Evolutionary conservation across 306 rosid species (phyloP), one percentile per base, ranked within the genome.

Genomic region (Carpinus viminea): DNA sequence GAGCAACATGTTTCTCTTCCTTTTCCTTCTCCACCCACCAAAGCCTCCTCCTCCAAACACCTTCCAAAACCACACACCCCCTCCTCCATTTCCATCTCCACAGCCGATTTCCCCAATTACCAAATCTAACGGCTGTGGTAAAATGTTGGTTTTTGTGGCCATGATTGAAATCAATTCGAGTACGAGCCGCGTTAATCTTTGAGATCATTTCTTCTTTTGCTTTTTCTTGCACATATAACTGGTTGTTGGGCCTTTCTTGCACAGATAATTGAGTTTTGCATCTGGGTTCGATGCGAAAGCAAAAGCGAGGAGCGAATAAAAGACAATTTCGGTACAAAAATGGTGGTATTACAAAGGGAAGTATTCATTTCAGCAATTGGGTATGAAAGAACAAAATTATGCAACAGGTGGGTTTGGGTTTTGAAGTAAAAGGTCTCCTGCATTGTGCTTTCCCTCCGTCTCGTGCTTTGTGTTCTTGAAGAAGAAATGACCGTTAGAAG

Each of bases 41-140:
- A 76, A 84, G 7, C 81, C 78, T 43, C 80, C 85, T 20, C 88
- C 72, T 26, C 80, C 81, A 59, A 74, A 74, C 9, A 82, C 75
- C 69, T 81, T 78, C 80, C 80, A 77, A 10, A 77, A 66, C 21
- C 87, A 76, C 18, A 53, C 4, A 31, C 79, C 77, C 0, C 80
- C 82, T 38, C 85, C 73, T 38, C 85, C 73, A 5, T 46, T 26
- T 15, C 87, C 80, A 47, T 74, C 74, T 56, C 75, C 83, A 10
- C 76, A 47, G 60, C 56, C 57, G 47, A 85, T 51, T 70, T 85
- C 83, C 76, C 59, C 85, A 31, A 85, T 11, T 8, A 78, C 72
- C 75, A 74, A 38, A 85, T 78, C 70, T 20, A 81, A 45, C 24
- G 85, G 83, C n/a, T 15, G 75, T 34, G 88, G 83, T 13, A 78